Evolutionary conservation across 805 yeast genomes (phyloP), one percentile per base, ranked within the genome.

Genomic region (Naumovozyma baii): DNA sequence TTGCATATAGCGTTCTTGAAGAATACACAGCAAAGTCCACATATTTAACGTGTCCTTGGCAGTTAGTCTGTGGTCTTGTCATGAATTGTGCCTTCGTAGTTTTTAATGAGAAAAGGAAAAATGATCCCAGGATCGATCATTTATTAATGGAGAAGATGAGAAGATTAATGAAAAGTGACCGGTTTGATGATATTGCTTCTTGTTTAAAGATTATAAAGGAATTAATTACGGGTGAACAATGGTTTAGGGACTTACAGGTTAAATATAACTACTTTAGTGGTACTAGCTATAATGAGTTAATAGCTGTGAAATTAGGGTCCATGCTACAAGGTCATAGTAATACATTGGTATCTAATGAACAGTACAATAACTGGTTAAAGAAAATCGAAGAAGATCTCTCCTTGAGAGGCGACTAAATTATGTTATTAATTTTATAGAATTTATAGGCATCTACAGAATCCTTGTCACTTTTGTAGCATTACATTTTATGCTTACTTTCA

Each of bases 31-130:
- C 64, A 3, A 74, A 75, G 50, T 67, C 70, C 35, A 67, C 69
- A 33, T 74, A 75, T 46, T 70, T 79, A 31, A 71, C 71, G 28
- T 76, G 73, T 42, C 80, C 78, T 31, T 81, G 87, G 86, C 75
- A 77, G 5, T 55, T 82, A 17, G 73, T 81, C 2, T 78, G 83
- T 54, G 88, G 88, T 0, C 53, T 82, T 45, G 68, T 80, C 1
- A 65, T 79, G 28, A 71, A 79, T 15, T 78, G 80, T 12, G 76
- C 75, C 40, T 62, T 68, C 15, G 65, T 77, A 13, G 66, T 80
- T 25, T 76, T 78, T 54, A 68, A 71, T 40, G 64, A 64, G 17
- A 53, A 66, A 26, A 55, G 80, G 13, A 53, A 61, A 3, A 52
- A 60, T 10, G 72, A 70, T 36, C 63, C 77, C 4, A 77, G 82